A percentile compares a stretch with the other conserved stretches of the same genome.
phyloP scores from a whole-genome alignment of 2,329 filamentous ascomycete genomes.

The Emergomyces pasteurianus region DNA sequence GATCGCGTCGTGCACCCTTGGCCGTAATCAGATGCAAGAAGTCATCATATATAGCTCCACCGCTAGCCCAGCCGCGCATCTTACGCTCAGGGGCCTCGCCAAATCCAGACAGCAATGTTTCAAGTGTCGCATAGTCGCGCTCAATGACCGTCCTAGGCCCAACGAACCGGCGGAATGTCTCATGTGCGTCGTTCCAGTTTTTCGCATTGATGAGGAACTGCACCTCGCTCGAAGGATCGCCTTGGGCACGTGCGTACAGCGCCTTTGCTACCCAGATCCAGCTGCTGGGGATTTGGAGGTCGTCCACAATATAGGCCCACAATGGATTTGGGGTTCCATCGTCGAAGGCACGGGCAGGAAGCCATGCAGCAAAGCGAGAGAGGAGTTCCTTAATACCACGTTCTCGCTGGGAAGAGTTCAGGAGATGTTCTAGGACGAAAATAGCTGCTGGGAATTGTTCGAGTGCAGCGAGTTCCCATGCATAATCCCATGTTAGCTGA shows the following conservation, averaged over 20 bases:
- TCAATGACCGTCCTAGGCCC: slow-evolving; percentile 74
- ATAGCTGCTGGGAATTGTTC: slow-evolving; percentile 58
- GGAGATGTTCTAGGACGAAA: slow-evolving; percentile 70
- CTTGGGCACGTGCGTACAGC: slow-evolving; percentile 62
- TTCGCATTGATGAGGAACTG: slow-evolving; percentile 67
- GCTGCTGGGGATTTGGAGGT: slow-evolving; percentile 56
- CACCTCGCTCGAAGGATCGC: slow-evolving; percentile 59
- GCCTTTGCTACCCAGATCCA: slow-evolving; percentile 89
- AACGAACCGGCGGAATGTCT: slow-evolving; percentile 66
- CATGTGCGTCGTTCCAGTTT: slow-evolving; percentile 69
- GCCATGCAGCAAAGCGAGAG: slow-evolving; percentile 55
- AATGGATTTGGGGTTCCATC: slow-evolving; percentile 27
- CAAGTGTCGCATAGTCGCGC: slow-evolving; percentile 61
- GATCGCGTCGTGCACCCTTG: slow-evolving; percentile 28
- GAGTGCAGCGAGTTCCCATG: slow-evolving; percentile 37
- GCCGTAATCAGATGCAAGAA: slow-evolving; percentile 41
- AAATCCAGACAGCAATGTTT: slow-evolving; percentile 61
- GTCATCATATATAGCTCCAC: slow-evolving; percentile 67
- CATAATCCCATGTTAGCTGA: slow-evolving; percentile 52
- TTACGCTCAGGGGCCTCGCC: slow-evolving; percentile 44
- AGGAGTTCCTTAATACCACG: slow-evolving; percentile 62
- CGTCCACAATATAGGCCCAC: slow-evolving; percentile 49
- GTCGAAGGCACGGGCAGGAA: slow-evolving; percentile 47
- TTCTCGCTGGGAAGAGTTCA: slow-evolving; percentile 48
- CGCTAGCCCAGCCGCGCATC: slow-evolving; percentile 63